Base-by-base conservation (phyloP, 768 basidiomycete species). In the Megacollybia marginata region DNA sequence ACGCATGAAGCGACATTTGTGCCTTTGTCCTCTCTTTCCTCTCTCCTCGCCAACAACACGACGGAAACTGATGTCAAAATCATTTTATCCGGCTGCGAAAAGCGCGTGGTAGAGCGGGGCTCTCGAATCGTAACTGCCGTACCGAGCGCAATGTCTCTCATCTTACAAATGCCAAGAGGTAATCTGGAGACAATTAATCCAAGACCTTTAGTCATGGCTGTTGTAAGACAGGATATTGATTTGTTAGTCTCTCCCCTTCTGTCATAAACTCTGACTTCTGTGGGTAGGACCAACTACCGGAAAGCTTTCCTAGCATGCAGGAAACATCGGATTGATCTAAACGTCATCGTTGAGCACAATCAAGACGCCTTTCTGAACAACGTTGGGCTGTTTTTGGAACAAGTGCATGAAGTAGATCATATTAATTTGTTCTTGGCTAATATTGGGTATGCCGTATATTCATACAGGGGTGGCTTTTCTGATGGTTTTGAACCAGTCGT, bases 101-200 rank as follows among this genome's bases (percentile, higher is more conserved):
- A 73, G 10, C 77, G 95, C 36, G 78, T 88, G 16, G 79, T 97
- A 1, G 96, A 99, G 65, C 72, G 96, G 31, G 96, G 96, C 4
- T 85, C 90, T 7, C 70, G 85, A 51, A 93, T 97, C 33, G 92
- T 98, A 4, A 82, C 85, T 0, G 88, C 85, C 11, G 85, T 96
- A 1, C 86, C 93, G 1, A 92, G 85, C 51, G 69, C 81, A 8
- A 97, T 94, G 90, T 83, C 78, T 57, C 65, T 99, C 33, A 88
- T 98, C 0, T 69, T 99, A 9, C 96, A 99, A 67, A 98, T 98
- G 95, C 96, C 95, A 0, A 71, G 96, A 55, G 96, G 96, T 1
- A 98, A 98, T 65, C 61, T 99, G 52, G 96, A 99, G 69, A 97
- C 92, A 1, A 84, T 99, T 48, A 91, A 87, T 58, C 96, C 96